These are phyloP conservation scores for Komagataella phaffii DNA, from an alignment of 805 yeast species.

Conservation along the genomic window DNA sequence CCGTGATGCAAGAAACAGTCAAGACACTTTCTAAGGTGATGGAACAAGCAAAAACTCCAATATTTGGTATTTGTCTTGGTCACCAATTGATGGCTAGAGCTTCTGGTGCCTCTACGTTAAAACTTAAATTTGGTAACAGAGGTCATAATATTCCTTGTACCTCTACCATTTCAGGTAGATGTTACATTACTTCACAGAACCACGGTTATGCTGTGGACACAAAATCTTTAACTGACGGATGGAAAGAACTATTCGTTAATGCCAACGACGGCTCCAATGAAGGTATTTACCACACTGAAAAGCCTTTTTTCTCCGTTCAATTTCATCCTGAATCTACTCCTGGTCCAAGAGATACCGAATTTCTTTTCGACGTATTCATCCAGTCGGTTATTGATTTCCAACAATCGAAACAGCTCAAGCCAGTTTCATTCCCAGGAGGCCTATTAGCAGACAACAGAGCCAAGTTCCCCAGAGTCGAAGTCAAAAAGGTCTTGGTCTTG, in stretches of 20 bases:
- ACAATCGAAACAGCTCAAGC: slow-evolving; percentile 39
- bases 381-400: slow-evolving; percentile 61
- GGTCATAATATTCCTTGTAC: slow-evolving; percentile 98
- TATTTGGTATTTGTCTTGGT: slow-evolving; percentile 97
- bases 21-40: slow-evolving; percentile 44
- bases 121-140: slow-evolving; percentile 96
- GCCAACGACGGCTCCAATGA: slow-evolving; percentile 97
- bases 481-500: slow-evolving; percentile 82
- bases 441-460: slow-evolving; percentile 55
- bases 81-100: slow-evolving; percentile 95
- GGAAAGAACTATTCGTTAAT: slow-evolving; percentile 92
- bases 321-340: slow-evolving; percentile 99
- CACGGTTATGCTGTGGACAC: slow-evolving; percentile 97
- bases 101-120: slow-evolving; percentile 83
- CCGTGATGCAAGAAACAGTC: slow-evolving; percentile 62
- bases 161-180: slow-evolving; percentile 79
- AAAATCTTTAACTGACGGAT: slow-evolving; percentile 55
- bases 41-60: slow-evolving; percentile 62
- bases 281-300: slow-evolving; percentile 83
- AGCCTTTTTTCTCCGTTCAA: slow-evolving; percentile 94
- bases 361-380: slow-evolving; percentile 87
- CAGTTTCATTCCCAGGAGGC: slow-evolving; percentile 90
- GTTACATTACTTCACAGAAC: slow-evolving; percentile 97
- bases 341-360: slow-evolving; percentile 98
- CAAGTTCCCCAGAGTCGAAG: slow-evolving; percentile 66